Conservation (phyloP, 805 yeast species). For the Cyberlindnera euphorbiae region DNA sequence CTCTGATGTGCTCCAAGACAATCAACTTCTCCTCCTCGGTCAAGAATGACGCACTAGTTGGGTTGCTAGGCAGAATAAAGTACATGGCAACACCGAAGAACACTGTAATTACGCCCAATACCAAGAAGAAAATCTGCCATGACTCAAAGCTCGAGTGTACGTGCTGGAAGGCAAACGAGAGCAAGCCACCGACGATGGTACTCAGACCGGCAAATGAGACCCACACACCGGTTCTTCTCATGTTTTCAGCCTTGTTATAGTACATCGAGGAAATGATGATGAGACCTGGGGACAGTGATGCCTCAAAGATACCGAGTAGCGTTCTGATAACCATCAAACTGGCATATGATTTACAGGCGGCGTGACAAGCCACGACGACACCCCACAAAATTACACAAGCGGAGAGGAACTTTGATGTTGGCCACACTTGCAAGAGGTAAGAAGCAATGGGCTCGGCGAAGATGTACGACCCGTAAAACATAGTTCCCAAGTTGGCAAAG, state of each 20-base stretch:
- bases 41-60: constrained; percentile 31
- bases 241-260: constrained; percentile 49
- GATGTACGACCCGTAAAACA: constrained; percentile 49
- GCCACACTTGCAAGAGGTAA: constrained; percentile 44
- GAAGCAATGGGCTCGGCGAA: constrained; percentile 49
- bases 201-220: constrained; percentile 53
- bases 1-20: constrained; percentile 38
- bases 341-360: constrained; percentile 49
- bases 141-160: constrained; percentile 40
- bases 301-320: constrained; percentile 49
- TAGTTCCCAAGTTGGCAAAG: constrained; percentile 49
- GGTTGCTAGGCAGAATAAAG: constrained; percentile 48
- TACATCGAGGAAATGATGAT: constrained; percentile 59
- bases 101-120: constrained; percentile 50
- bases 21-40: constrained; percentile 36
- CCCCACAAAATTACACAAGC: constrained; percentile 51
- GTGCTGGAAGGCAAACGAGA: constrained; percentile 51
- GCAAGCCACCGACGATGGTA: constrained; percentile 40
- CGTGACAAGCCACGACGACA: constrained; percentile 42
- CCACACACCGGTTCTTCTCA: constrained; percentile 50
- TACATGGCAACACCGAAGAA: constrained; percentile 42
- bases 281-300: constrained; percentile 52
- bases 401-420: constrained; percentile 48
- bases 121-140: constrained; percentile 60
- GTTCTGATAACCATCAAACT: constrained; percentile 52